A percentile compares a stretch with the other conserved stretches of the same genome.
Conservation (phyloP, 176 grass and related monocot species). For the Aegilops umbellulata region DNA sequence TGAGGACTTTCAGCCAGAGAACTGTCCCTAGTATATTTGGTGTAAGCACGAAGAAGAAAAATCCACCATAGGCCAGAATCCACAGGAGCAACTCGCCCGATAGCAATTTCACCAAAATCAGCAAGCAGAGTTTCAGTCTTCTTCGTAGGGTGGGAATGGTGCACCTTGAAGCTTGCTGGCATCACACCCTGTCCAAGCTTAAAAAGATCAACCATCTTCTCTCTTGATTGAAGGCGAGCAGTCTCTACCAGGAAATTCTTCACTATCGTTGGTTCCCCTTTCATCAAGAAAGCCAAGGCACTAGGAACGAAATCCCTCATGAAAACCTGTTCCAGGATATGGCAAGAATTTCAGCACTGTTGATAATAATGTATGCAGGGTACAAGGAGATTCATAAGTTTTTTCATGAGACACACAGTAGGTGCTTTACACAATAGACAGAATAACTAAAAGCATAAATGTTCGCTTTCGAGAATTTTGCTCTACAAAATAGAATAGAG, state of each 20-base stretch:
- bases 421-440: slow-evolving; percentile 7
- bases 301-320: slow-evolving; percentile 94
- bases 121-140: slow-evolving; percentile 69
- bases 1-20: slow-evolving; percentile 59
- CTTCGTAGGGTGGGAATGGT: slow-evolving; percentile 24
- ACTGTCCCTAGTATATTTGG: slow-evolving; percentile 61
- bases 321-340: slow-evolving; percentile 66
- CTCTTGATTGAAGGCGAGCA: slow-evolving; percentile 69
- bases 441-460: slow-evolving; percentile 13
- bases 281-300: slow-evolving; percentile 78
- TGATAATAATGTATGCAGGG: slow-evolving; percentile 9
- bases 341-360: neutral
- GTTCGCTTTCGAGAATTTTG: neutral
- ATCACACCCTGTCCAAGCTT: slow-evolving; percentile 85
- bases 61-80: slow-evolving; percentile 99
- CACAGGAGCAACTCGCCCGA: slow-evolving; percentile 88
- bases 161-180: slow-evolving; percentile 90
- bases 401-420: neutral
- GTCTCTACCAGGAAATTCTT: slow-evolving; percentile 86
- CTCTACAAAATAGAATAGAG: neutral
- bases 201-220: slow-evolving; percentile 78
- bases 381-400: slow-evolving; percentile 6
- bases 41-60: slow-evolving; percentile 82
- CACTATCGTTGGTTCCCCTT: slow-evolving; percentile 64
- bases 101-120: slow-evolving; percentile 94